Base-by-base conservation (phyloP, 805 yeast genomes). In the Teunomyces aglyptinius region DNA sequence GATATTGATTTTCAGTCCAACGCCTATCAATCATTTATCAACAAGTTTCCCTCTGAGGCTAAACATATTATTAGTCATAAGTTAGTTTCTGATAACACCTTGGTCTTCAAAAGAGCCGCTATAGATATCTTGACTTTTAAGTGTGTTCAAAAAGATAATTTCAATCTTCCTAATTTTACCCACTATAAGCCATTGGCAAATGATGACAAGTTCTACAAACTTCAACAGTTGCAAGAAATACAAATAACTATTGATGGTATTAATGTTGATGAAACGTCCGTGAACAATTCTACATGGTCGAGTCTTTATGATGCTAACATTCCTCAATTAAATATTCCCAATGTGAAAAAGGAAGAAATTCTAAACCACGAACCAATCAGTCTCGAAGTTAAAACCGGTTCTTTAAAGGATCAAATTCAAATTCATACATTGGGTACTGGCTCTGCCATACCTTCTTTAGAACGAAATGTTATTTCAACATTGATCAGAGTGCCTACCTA, bases 371-470 rank as follows among this genome's bases (percentile, higher is more conserved):
- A 47, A 1, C 61, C 60, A 1, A 50, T 61, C 10, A 47, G 67
- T 5, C 48, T 68, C 20, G 56, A 47, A 1, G 40, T 53, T 2
- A 31, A 32, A 1, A 28, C 42, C 1, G 48, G 45, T 38, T 5
- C 60, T 0, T 66, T 78, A 46, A 70, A 67, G 46, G 81, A 75
- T 32, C 78, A 81, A 50, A 84, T 85, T 1, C 89, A 88, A 57
- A 67, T 85, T 0, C 70, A 87, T 7, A 85, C 96, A 0, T 64
- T 92, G 6, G 99, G 99, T 3, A 94, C 99, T 0, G 98, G 98
- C 0, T 85, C 95, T 28, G 94, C 98, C 0, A 63, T 89, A 27
- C 99, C 99, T 0, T 82, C 96, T 0, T 80, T 81, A 48, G 80
- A 82, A 55, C 75, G 98, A 54, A 94, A 94, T 59, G 99, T 94